Evolutionary conservation across 2,329 filamentous ascomycete species (phyloP), one percentile per base, ranked within the genome.

Genomic region (Blastomyces silverae): DNA sequence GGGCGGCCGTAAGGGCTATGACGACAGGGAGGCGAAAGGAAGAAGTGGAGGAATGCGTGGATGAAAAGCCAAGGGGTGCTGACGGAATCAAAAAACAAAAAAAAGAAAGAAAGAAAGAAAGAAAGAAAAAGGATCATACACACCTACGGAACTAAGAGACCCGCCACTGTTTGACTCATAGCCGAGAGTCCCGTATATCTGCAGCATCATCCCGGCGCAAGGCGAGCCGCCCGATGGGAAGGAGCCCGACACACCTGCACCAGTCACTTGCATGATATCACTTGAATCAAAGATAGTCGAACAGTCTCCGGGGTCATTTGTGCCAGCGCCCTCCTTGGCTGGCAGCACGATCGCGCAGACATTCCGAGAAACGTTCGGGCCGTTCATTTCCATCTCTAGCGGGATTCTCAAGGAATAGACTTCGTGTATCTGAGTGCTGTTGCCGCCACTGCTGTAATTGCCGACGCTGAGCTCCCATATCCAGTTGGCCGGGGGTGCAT

Each of bases 261-360:
- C 6, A 8, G 7, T 34, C 34, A 8, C 34, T 8, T 7, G 3
- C 34, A 3, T 22, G 55, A 58, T 58, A 39, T 39, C 8, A n/a
- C 31, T 22, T 13, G 28, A 34, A 3, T 42, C 20, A 20, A 58
- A 58, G 11, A 58, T 22, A 37, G 55, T 58, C 6, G 55, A 58
- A 20, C 55, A 58, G 55, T 58, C 55, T 31, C 55, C 55, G 3
- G 55, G 55, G 22, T 58, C 55, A 44, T 59, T 22, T 11, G 11
- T 44, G 5, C 52, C 52, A 56, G 6, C 25, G 13, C 17, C 13
- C 31, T 20, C 52, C 6, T 2, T n/a, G 13, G 11, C 6, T 13
- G 28, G 28, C 28, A 56, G 17, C 6, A 20, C 15, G 20, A 34
- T 20, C 31, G 8, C 8, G 28, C 52, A 56, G 28, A 56, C 17